phyloP scores from a whole-genome alignment of 345 rosid genomes.

The Lepidium sativum region DNA sequence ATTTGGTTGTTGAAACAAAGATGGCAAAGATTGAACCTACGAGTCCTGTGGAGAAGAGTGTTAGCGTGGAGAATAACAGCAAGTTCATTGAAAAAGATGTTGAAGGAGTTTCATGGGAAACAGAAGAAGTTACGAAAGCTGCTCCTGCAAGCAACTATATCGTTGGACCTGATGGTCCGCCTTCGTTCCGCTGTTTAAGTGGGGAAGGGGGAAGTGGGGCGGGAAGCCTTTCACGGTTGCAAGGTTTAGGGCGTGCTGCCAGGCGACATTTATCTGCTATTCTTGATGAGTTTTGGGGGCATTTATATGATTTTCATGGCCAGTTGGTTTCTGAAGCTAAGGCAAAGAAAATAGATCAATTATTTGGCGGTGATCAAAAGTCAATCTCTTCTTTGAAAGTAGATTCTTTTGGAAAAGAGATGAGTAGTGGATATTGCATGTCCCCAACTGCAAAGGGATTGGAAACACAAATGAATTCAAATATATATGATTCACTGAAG shows the following conservation, averaged over 20 bases:
- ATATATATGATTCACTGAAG: slow-evolving; percentile 45
- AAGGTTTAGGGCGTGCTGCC: slow-evolving; percentile 95
- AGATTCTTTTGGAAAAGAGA: slow-evolving; percentile 45
- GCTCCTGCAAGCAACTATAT: slow-evolving; percentile 38
- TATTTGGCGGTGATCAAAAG: slow-evolving; percentile 48
- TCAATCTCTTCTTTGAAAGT: slow-evolving; percentile 33
- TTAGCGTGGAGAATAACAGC: slow-evolving; percentile 35
- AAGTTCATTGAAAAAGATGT: slow-evolving; percentile 45
- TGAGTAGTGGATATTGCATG: slow-evolving; percentile 35
- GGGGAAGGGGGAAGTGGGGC: slow-evolving; percentile 79
- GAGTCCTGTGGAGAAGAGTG: slow-evolving; percentile 45
- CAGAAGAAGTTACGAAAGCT: slow-evolving; percentile 52
- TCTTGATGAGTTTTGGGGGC: slow-evolving; percentile 96
- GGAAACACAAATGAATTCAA: slow-evolving; percentile 42
- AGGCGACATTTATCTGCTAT: slow-evolving; percentile 64
- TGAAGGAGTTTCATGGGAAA: slow-evolving; percentile 56
- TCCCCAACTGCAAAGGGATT: slow-evolving; percentile 51
- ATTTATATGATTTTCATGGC: slow-evolving; percentile 75
- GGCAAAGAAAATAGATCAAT: slow-evolving; percentile 47
- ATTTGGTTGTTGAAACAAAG: slow-evolving; percentile 30
- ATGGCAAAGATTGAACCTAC: slow-evolving; percentile 30
- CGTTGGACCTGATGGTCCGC: slow-evolving; percentile 61
- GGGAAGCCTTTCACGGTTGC: slow-evolving; percentile 91
- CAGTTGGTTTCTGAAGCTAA: slow-evolving; percentile 59
- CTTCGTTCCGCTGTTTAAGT: slow-evolving; percentile 73